phyloP scores from a whole-genome alignment of 305 asterid species.

The Coffea humblotiana region DNA sequence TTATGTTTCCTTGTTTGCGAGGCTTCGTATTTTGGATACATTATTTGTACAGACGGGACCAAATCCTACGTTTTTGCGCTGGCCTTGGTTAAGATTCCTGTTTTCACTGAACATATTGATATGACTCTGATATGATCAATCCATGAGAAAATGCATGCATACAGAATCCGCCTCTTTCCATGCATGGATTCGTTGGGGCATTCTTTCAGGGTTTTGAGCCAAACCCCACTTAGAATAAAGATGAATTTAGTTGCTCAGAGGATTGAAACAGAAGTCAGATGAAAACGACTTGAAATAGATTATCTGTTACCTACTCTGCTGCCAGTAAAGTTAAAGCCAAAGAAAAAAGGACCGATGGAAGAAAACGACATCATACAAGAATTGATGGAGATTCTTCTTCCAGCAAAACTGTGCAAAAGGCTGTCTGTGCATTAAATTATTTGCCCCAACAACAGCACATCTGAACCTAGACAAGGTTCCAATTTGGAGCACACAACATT shows the following conservation, averaged over 20 bases:
- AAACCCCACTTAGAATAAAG: background rate
- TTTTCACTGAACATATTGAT: background rate
- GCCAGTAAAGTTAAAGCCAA: background rate
- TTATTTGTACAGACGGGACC: background rate
- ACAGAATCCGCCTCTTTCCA: background rate
- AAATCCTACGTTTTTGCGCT: background rate
- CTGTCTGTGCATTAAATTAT: background rate
- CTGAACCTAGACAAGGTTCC: slow-evolving; percentile 15
- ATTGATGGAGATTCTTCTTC: background rate
- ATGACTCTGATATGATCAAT: background rate
- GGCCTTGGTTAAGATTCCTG: background rate
- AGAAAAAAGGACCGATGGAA: background rate
- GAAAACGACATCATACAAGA: background rate
- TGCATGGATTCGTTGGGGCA: slow-evolving; percentile 2
- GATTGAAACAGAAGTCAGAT: background rate
- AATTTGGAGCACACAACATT: background rate
- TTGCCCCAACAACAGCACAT: background rate
- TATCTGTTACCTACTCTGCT: background rate
- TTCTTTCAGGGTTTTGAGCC: background rate
- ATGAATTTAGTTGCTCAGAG: background rate
- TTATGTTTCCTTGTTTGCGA: background rate
- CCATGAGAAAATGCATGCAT: slow-evolving; percentile 2
- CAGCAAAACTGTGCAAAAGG: background rate
- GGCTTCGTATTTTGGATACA: background rate
- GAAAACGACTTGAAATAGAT: background rate